phyloP scores from a whole-genome alignment of 768 basidiomycete genomes.

The Pulveroboletus ravenelii region DNA sequence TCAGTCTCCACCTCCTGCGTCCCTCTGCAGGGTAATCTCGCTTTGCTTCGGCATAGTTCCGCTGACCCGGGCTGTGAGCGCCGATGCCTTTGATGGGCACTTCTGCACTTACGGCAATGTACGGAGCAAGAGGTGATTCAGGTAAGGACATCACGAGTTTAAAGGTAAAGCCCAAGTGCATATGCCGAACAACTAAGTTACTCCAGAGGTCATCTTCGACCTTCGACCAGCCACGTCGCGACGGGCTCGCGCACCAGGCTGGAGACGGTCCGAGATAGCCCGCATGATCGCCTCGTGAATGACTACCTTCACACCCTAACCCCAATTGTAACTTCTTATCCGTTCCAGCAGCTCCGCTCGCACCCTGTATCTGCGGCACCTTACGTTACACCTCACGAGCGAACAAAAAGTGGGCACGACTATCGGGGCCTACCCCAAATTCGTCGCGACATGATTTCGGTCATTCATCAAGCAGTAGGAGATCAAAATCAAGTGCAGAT shows the following conservation, averaged over 20 bases:
- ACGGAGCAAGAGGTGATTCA: slow-evolving; percentile 10
- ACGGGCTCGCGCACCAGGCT: neutral
- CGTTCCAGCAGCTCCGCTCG: slow-evolving; percentile 3
- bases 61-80: slow-evolving; percentile 24
- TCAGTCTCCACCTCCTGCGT: slow-evolving; percentile 52
- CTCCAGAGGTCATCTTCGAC: neutral
- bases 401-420: neutral
- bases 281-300: slow-evolving; percentile 5
- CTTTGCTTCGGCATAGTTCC: slow-evolving; percentile 43
- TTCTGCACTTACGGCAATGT: slow-evolving; percentile 17
- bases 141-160: slow-evolving; percentile 14
- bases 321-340: neutral
- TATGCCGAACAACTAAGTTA: neutral
- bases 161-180: neutral
- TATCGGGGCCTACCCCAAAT: neutral
- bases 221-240: neutral
- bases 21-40: slow-evolving; percentile 47
- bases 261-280: neutral
- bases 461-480: neutral
- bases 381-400: neutral
- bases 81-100: neutral
- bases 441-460: neutral
- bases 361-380: neutral
- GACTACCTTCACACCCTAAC: neutral
- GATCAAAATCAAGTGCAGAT: neutral